Evolutionary conservation across 1,284 basidiomycete species (phyloP).

Genomic region (Austropuccinia psidii): DNA sequence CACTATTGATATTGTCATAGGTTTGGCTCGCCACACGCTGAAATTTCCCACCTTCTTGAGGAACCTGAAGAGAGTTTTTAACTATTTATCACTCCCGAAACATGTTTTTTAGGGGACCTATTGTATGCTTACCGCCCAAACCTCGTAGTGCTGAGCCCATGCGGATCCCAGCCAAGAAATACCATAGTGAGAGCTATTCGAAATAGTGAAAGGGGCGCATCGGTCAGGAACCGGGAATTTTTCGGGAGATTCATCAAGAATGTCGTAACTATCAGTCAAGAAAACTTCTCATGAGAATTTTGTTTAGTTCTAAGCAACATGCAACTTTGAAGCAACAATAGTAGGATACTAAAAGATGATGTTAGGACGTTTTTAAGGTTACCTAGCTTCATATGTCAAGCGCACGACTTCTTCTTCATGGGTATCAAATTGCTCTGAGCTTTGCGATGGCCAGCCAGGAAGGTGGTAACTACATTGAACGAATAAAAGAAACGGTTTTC

Average conservation of each 20-base stretch:
- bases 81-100: no score
- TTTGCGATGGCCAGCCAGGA: conserved; percentile 20
- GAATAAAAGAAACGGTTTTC: background rate
- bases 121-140: conserved; percentile 26
- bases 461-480: conserved; percentile 9
- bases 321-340: background rate
- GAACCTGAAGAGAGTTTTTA: no score
- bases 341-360: background rate
- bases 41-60: background rate
- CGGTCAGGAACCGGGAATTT: conserved; percentile 10
- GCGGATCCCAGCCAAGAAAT: conserved; percentile 21
- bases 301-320: background rate
- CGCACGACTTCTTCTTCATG: conserved; percentile 6
- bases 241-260: background rate
- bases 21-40: background rate
- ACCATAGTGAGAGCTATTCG: conserved; percentile 25
- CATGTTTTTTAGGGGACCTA: no score
- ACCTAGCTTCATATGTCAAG: conserved; percentile 28
- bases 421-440: conserved; percentile 20
- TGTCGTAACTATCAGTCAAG: background rate
- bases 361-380: background rate
- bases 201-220: conserved; percentile 2
- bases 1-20: background rate
- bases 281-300: background rate
- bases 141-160: conserved; percentile 26